Evolutionary conservation across 2,329 filamentous ascomycete genomes (phyloP), one percentile per base, ranked within the genome.

Genomic region (Fusarium verrucosum): DNA sequence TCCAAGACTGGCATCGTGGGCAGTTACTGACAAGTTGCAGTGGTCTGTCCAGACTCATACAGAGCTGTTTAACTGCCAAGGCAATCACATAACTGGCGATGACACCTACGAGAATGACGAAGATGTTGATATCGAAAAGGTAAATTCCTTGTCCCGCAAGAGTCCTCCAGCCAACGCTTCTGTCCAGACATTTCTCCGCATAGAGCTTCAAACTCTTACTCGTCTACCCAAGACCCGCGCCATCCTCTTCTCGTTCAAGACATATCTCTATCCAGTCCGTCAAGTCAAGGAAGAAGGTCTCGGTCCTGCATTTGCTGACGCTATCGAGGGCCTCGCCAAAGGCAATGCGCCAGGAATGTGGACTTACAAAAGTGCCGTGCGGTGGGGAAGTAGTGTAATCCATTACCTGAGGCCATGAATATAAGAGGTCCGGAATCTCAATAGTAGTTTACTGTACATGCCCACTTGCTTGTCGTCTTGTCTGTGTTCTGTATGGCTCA

Each of bases 11-110:
- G 2, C 4, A 7, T 2, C 11, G 16, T 3, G 10, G 2, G 28
- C 3, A 20, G 2, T 10, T 32, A 23, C 33, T 65, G 4, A 69
- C 23, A 28, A 0, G 7, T n/a, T 14, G 2, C 5, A 71, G 69
- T 71, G 69, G 69, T 71, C 65, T 5, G 64, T 67, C 2, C 65
- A 67, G 13, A 62, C 50, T n/a, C 65, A 67, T 22, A 54, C 63
- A 9, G 63, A 66, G n/a, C 9, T 66, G 5, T 67, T 66, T 10
- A 63, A 61, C 16, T 67, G 63, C 3, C 38, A 52, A 3, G 63
- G 47, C 5, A 66, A 66, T 19, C 33, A 49, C 38, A 68, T 70
- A 4, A 70, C 44, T 3, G 68, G 45, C 6, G 49, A 66, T 14
- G 66, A 69, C 1, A 40, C 32, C 4, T 52, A 47, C 26, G 10